Evolutionary conservation across 1,139 yeast genomes (phyloP).

Genomic region (Magnusiomyces sp.): DNA sequence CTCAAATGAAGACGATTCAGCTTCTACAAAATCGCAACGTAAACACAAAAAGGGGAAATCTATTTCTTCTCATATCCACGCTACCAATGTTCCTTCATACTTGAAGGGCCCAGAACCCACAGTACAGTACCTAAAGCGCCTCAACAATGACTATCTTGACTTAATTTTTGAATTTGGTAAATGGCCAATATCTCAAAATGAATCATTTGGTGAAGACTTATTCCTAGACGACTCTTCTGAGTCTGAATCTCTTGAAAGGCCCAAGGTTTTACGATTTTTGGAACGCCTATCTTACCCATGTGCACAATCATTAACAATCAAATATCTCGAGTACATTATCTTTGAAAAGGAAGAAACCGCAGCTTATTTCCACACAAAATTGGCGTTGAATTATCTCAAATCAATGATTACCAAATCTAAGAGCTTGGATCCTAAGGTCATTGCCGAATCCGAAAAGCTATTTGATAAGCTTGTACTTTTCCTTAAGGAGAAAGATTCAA

Average conservation of each 20-base stretch:
- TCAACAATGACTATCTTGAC: conserved; percentile 44
- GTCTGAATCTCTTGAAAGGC: conserved; percentile 50
- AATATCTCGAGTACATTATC: conserved; percentile 56
- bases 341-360: conserved; percentile 39
- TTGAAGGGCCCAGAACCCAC: conserved; percentile 41
- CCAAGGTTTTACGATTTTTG: conserved; percentile 45
- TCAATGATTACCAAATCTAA: conserved; percentile 20
- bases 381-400: conserved; percentile 49
- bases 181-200: conserved; percentile 44
- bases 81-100: conserved; percentile 17
- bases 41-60: conserved; percentile 3
- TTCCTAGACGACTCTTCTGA: conserved; percentile 63
- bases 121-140: conserved; percentile 56
- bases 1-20: not conserved
- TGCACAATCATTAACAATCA: conserved; percentile 34
- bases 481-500: conserved; percentile 20
- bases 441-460: conserved; percentile 11
- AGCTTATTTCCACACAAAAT: conserved; percentile 42
- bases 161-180: conserved; percentile 51
- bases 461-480: conserved; percentile 25
- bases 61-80: not conserved
- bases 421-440: too few relatives aligned
- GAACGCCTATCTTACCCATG: conserved; percentile 19
- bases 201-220: conserved; percentile 40
- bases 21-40: conserved; percentile 13